These are phyloP conservation scores for Sporisorium iseilematis-ciliati DNA, from an alignment of 1,284 basidiomycete genomes.

Conservation along the genomic window DNA sequence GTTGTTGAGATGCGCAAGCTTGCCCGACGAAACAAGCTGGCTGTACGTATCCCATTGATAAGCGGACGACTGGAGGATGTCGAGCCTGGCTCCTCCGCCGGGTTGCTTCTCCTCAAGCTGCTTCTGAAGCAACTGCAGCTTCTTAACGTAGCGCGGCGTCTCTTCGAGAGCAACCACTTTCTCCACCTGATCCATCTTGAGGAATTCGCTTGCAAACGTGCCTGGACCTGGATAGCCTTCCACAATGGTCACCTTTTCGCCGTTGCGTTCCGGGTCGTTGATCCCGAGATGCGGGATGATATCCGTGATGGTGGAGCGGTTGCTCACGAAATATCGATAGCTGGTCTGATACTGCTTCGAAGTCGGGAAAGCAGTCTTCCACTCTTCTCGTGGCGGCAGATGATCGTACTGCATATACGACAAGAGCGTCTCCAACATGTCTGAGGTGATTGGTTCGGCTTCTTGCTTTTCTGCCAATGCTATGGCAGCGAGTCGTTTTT, in stretches of 20 bases:
- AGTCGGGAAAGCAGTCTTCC: slow-evolving; percentile 46
- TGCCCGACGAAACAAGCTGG: slow-evolving; percentile 41
- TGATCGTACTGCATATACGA: slow-evolving; percentile 42
- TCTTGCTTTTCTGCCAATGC: slow-evolving; percentile 4
- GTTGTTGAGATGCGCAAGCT: slow-evolving; percentile 54
- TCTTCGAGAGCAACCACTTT: slow-evolving; percentile 65
- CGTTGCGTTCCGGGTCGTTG: slow-evolving; percentile 22
- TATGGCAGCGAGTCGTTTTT: not conserved
- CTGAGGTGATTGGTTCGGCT: slow-evolving; percentile 1
- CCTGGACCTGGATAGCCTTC: slow-evolving; percentile 67
- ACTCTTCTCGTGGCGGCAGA: slow-evolving; percentile 46
- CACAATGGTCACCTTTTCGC: slow-evolving; percentile 60
- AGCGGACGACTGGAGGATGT: slow-evolving; percentile 39
- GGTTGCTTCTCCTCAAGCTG: slow-evolving; percentile 22
- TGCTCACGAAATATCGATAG: slow-evolving; percentile 62
- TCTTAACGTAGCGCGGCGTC: slow-evolving; percentile 32
- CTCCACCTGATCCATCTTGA: slow-evolving; percentile 61
- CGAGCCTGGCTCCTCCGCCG: slow-evolving; percentile 31
- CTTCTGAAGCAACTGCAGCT: slow-evolving; percentile 36
- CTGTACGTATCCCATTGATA: slow-evolving; percentile 60
- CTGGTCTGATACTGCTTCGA: slow-evolving; percentile 29
- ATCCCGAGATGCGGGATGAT: slow-evolving; percentile 52
- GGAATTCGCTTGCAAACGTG: slow-evolving; percentile 57
- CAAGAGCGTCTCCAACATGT: slow-evolving; percentile 20
- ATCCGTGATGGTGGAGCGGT: slow-evolving; percentile 41